Conservation (phyloP, 352 stramenopile genomes). For the Phytophthora uliginosa region DNA sequence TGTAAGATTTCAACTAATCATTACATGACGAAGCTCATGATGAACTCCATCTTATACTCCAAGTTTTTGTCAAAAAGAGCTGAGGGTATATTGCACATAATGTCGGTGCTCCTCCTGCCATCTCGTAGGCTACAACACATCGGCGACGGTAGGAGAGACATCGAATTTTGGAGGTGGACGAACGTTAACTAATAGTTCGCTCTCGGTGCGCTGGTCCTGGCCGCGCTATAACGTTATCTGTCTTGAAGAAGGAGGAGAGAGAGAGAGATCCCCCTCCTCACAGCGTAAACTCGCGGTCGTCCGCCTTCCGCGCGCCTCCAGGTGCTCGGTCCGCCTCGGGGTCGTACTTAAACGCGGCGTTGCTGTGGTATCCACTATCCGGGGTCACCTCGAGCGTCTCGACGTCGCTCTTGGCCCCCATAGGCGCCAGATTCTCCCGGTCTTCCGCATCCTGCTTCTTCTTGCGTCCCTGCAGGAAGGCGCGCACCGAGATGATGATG, state of each 20-base stretch:
- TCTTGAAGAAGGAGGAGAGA: neutral
- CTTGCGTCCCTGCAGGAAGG: slow-evolving; percentile 53
- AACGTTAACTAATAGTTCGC: slow-evolving; percentile 25
- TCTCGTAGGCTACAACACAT: slow-evolving; percentile 5
- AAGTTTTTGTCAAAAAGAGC: neutral
- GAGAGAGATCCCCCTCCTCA: slow-evolving; percentile 8
- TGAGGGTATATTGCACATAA: slow-evolving; percentile 9
- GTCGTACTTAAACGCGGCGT: slow-evolving; percentile 42
- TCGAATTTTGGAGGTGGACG: slow-evolving; percentile 7
- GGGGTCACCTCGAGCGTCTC: slow-evolving; percentile 49
- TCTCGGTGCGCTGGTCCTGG: slow-evolving; percentile 10
- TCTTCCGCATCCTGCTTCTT: slow-evolving; percentile 37
- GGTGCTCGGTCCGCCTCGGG: slow-evolving; percentile 28
- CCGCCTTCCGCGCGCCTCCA: slow-evolving; percentile 28
- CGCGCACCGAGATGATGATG: slow-evolving; percentile 62
- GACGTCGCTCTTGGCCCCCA: slow-evolving; percentile 38
- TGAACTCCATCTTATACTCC: neutral
- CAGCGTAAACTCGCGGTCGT: slow-evolving; percentile 52
- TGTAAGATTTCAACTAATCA: neutral
- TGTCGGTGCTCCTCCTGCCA: slow-evolving; percentile 1
- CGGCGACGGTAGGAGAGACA: slow-evolving; percentile 5
- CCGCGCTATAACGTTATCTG: slow-evolving; percentile 42
- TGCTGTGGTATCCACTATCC: slow-evolving; percentile 32
- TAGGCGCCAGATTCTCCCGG: slow-evolving; percentile 20
- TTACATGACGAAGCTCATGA: neutral